Conservation (phyloP, 192 early-diverging fungal species). For the Linnemannia exigua region DNA sequence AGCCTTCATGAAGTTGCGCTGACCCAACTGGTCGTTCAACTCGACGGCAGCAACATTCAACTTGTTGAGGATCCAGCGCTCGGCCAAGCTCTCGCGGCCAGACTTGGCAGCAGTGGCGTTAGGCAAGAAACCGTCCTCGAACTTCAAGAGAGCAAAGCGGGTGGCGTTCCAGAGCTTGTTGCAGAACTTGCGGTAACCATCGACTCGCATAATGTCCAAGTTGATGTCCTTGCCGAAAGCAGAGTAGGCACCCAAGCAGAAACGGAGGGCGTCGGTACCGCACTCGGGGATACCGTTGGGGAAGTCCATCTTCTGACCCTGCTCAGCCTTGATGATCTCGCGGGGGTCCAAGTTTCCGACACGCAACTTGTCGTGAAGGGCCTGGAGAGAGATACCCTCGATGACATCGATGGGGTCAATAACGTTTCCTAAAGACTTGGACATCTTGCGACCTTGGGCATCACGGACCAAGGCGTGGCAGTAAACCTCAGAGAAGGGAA, state of each 20-base stretch:
- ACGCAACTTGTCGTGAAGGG: constrained; percentile 82
- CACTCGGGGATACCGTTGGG: constrained; percentile 98
- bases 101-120: constrained; percentile 65
- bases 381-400: constrained; percentile 88
- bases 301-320: constrained; percentile 89
- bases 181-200: constrained; percentile 99
- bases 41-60: constrained; percentile 87
- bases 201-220: constrained; percentile 94
- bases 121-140: constrained; percentile 91
- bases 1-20: constrained; percentile 94
- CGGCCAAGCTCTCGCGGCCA: constrained; percentile 90
- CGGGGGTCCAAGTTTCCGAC: constrained; percentile 91
- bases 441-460: constrained; percentile 99
- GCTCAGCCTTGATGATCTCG: constrained; percentile 90
- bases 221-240: constrained; percentile 91
- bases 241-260: constrained; percentile 84
- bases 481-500: constrained; percentile 95
- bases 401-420: constrained; percentile 98
- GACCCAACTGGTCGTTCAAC: constrained; percentile 79
- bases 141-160: constrained; percentile 95
- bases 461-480: constrained; percentile 99
- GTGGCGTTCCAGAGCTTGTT: constrained; percentile 99
- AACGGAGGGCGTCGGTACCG: constrained; percentile 96
- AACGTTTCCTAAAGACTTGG: constrained; percentile 96
- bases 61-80: constrained; percentile 94